Base-by-base conservation (phyloP, 75 land plant species). In the Chamaecyparis obtusa region DNA sequence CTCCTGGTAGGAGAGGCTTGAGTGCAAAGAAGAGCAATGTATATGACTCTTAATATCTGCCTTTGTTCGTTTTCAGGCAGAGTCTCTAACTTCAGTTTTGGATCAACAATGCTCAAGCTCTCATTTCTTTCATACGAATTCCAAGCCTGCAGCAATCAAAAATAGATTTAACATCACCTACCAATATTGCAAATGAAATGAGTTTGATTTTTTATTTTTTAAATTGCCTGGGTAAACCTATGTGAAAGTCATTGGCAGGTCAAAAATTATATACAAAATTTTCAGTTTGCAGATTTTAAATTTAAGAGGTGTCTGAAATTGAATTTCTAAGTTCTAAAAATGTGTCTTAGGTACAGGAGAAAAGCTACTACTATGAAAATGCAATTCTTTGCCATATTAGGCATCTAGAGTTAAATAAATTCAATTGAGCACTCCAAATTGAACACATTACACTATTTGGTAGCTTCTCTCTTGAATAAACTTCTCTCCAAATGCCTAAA, bases 101-200 rank as follows among this genome's bases (percentile, higher is more conserved):
- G 81, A 85, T 92, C 93, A 35, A 87, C 57, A n/a, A 92, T 27
- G 6, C 79, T 60, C 30, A 83, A 75, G 30, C 86, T 84, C 88
- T 87, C 88, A 9, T 83, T 83, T 33, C 67, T 41, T 77, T 89
- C 89, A 76, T 88, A 69, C 33, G 88, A 84, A n/a, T 49, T 46
- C 91, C 89, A 92, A 36, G 91, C 83, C 93, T 92, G 89, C 57
- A 81, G 8, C 13, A 48, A 83, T 43, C 35, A n/a, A 33, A 1
- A 74, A 33, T 74, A 32, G 77, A 11, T 48, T 74, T 74, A 74
- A 32, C 21, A 56, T 56, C 60, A 56, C 60, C 60, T 56, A 56
- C 5, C 60, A 56, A 15, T 56, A 56, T 15, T 56, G 21, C 17
- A 17, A 56, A 16, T 56, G 60, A 48, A 48, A 56, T 56, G 60